Base-by-base conservation (phyloP, 2,329 filamentous ascomycete species). In the Stachybotrys echinatus region DNA sequence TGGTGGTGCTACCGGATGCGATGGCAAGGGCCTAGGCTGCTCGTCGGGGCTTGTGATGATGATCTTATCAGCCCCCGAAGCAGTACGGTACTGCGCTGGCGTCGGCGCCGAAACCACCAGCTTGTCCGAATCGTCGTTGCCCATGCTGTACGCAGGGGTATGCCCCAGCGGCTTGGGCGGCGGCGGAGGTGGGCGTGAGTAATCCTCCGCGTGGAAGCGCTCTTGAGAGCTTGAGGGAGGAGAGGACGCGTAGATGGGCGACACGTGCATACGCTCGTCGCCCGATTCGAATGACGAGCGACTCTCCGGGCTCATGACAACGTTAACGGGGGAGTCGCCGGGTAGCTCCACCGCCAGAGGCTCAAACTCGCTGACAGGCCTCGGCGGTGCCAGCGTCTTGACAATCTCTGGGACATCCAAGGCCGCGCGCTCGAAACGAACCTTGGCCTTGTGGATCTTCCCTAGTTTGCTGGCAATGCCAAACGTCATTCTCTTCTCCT, bases 401-500 rank as follows among this genome's bases (percentile, higher is more conserved):
- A 73, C 58, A 49, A 74, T 62, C 42, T 77, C 71, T 1, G 76
- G 72, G 5, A 75, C 64, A 20, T 66, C 65, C 45, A 64, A 62
- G 12, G 73, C 55, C 21, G 71, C 60, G 21, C 23, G 46, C 34
- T 87, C 84, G 65, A 82, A 83, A 49, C 89, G 79, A 50, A 79
- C 70, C 66, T 90, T 90, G 55, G 88, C 87, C 53, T 85, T 81
- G 61, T 92, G 77, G 55, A 96, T 91, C 68, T 89, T 89, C 53
- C 88, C 89, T 58, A 97, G 74, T 67, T 92, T 95, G 8, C 82
- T 79, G 0, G 92, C 85, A 1, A 91, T 84, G 50, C 86, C 81
- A 48, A 87, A 75, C 6, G 89, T 89, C 79, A 90, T 88, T 58
- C 74, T 79, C 65, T 95, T 88, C 51, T 95, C 86, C 1, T 84